Percentiles rank a stretch among this genome's conserved stretches.
Conservation (phyloP, 768 basidiomycete species). For the Candolleomyces efflorescens region DNA sequence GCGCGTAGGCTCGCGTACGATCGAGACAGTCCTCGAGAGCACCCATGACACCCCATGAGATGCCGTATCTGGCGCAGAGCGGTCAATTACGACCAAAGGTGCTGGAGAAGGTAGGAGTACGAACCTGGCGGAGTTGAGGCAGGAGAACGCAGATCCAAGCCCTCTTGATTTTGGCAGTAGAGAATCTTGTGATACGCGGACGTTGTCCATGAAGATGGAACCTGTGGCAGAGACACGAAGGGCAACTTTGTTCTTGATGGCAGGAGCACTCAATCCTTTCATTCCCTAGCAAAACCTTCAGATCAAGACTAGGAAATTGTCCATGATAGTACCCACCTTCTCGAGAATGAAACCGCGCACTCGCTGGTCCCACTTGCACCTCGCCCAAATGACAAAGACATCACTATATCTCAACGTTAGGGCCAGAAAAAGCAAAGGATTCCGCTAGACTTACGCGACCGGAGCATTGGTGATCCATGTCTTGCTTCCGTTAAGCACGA, state of each 20-base stretch:
- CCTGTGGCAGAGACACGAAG: conserved; percentile 82
- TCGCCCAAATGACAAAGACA: conserved; percentile 91
- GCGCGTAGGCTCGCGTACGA: conserved; percentile 75
- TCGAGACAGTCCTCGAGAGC: conserved; percentile 88
- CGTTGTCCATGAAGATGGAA: conserved; percentile 90
- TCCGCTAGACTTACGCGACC: conserved; percentile 59
- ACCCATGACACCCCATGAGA: conserved; percentile 95
- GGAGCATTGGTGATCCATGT: conserved; percentile 98
- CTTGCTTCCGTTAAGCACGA: conserved; percentile 85
- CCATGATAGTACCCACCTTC: conserved; percentile 50
- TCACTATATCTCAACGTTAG: conserved; percentile 46
- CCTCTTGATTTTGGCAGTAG: conserved; percentile 78
- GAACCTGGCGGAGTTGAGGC: conserved; percentile 83
- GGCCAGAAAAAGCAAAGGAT: not conserved
- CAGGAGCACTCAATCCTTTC: conserved; percentile 77
- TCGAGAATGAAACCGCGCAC: conserved; percentile 89
- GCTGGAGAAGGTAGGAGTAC: conserved; percentile 5
- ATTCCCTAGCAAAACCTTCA: conserved; percentile 47
- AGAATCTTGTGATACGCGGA: conserved; percentile 67
- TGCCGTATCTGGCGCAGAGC: conserved; percentile 55
- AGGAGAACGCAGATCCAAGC: conserved; percentile 83
- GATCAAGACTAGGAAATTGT: not conserved
- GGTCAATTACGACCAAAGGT: too few relatives aligned
- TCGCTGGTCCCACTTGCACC: conserved; percentile 90
- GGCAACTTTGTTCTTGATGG: conserved; percentile 92